These are phyloP conservation scores for Debaryomyces hansenii DNA, from an alignment of 805 yeast genomes.

Conservation along the genomic window DNA sequence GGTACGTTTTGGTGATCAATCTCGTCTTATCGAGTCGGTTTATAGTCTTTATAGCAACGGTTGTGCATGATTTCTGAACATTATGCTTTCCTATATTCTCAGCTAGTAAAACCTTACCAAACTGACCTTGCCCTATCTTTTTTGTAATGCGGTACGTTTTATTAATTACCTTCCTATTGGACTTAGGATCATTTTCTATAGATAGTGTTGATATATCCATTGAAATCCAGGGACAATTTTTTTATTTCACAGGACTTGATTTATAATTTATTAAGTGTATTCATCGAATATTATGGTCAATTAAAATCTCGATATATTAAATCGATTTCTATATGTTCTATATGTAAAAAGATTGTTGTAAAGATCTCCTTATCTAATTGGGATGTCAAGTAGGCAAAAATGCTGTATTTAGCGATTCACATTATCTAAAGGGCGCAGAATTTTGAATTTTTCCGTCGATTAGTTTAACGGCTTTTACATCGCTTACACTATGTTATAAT, in stretches of 20 bases:
- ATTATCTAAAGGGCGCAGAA: too few species aligned
- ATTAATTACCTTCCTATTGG: slow-evolving; percentile 36
- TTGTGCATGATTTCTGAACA: slow-evolving; percentile 5
- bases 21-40: slow-evolving; percentile 38
- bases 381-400: too few species aligned
- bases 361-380: too few species aligned
- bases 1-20: slow-evolving; percentile 39
- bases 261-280: too few species aligned
- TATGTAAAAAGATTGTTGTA: too few species aligned
- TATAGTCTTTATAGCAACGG: slow-evolving; percentile 45
- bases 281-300: too few species aligned
- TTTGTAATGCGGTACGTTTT: slow-evolving; percentile 30
- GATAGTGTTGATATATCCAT: slow-evolving; percentile 24
- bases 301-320: too few species aligned
- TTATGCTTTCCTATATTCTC: slow-evolving; percentile 14
- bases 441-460: too few species aligned
- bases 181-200: slow-evolving; percentile 28
- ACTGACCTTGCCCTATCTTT: slow-evolving; percentile 46
- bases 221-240: neutral
- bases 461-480: too few species aligned
- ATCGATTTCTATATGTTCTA: too few species aligned
- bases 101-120: slow-evolving; percentile 42
- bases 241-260: too few species aligned
- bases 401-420: too few species aligned
- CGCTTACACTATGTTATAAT: neutral